These are phyloP conservation scores for Bipolaris bicolor DNA, from an alignment of 2,329 filamentous ascomycete species.

Conservation along the genomic window DNA sequence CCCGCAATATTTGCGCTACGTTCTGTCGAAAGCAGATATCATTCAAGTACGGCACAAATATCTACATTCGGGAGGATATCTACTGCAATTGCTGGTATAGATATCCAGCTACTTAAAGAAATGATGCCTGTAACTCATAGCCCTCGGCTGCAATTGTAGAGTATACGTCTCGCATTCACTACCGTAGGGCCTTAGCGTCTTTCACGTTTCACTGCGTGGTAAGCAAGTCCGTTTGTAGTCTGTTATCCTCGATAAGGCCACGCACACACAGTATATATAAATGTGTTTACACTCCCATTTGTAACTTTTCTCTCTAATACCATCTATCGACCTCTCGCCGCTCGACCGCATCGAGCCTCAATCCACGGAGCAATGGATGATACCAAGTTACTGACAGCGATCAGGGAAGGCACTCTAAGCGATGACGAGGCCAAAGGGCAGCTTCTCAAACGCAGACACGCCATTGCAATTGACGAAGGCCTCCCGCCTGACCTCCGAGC, in stretches of 20 bases:
- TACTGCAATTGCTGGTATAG: not conserved
- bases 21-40: no score
- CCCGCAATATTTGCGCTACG: no score
- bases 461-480: not conserved
- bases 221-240: not conserved
- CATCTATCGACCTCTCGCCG: not conserved
- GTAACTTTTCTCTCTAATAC: not conserved
- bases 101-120: not conserved
- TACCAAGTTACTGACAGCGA: not conserved
- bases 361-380: not conserved
- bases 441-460: not conserved
- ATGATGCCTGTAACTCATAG: not conserved
- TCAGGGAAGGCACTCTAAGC: not conserved
- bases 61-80: not conserved
- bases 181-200: not conserved
- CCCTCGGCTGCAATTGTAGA: not conserved
- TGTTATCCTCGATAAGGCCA: not conserved
- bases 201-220: not conserved
- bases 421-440: not conserved
- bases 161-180: not conserved
- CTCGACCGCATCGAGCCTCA: not conserved
- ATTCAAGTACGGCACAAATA: no score
- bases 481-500: conserved; percentile 1
- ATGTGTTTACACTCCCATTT: not conserved
- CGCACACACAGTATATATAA: not conserved